Percentiles rank a stretch among this genome's conserved stretches.
These are phyloP conservation scores for Rutstroemia sp. DNA, from an alignment of 2,329 filamentous ascomycete species.

Conservation along the genomic window DNA sequence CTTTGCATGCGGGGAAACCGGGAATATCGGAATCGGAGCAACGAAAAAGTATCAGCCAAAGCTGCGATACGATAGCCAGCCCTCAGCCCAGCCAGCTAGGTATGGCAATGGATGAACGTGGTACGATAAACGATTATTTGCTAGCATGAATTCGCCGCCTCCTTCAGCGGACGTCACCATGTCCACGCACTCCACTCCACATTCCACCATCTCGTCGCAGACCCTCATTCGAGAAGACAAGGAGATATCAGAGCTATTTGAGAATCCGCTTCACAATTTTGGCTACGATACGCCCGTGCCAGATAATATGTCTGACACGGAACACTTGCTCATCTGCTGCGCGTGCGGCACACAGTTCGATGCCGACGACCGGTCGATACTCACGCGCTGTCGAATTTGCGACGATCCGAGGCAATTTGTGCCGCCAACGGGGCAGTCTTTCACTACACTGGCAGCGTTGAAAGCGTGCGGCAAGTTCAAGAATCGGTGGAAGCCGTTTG, in stretches of 20 bases:
- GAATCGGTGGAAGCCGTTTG: constrained; percentile 45
- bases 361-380: constrained; percentile 37
- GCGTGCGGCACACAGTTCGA: constrained; percentile 67
- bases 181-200: background rate
- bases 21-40: no score
- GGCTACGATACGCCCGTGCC: constrained; percentile 11
- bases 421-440: constrained; percentile 55
- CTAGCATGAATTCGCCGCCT: background rate
- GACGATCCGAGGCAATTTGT: constrained; percentile 68
- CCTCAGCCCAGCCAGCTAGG: background rate
- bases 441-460: constrained; percentile 50
- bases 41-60: background rate
- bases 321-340: constrained; percentile 49
- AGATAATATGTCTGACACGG: constrained; percentile 14
- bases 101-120: no score
- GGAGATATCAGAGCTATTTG: constrained; percentile 8
- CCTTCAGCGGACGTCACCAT: background rate
- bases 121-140: no score
- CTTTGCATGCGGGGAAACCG: background rate
- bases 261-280: constrained; percentile 15
- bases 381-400: constrained; percentile 60
- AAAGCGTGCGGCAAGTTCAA: constrained; percentile 32
- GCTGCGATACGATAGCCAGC: background rate
- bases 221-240: no score
- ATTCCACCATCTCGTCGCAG: constrained; percentile 1